Evolutionary conservation across 2,329 filamentous ascomycete genomes (phyloP), one percentile per base, ranked within the genome.

Genomic region (Paracamarosporium sp.): DNA sequence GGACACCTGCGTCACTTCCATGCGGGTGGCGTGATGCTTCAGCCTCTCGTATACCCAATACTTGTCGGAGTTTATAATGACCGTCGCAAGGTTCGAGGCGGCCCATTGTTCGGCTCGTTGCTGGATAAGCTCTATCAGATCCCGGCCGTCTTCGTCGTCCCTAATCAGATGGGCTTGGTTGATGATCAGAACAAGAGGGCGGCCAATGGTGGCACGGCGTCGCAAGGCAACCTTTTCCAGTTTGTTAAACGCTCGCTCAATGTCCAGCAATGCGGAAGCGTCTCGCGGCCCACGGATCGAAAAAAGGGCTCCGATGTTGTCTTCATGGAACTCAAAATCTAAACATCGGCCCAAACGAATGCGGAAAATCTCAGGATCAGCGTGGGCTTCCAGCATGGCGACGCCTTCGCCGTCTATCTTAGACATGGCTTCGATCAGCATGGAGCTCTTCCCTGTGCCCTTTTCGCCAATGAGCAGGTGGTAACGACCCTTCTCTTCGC

Each of bases 41-140:
- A 99, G 81, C 13, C 93, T 86, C 76, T 99, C 95, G 70, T 97
- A 98, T 0, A 99, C 91, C 95, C 95, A 99, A 78, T 97, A 99
- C 74, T 98, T 95, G 76, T 99, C 95, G 53, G 89, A 93, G 78
- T 97, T 98, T 80, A 99, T 93, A 31, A 99, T 88, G 82, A 92
- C 86, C 1, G 95, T 98, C 28, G 96, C 91, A 8, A 99, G 84
- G 63, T 92, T 94, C 20, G 91, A 88, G 1, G 94, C 95, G 1
- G 95, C 94, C 95, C 95, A 99, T 76, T 95, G 91, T 77, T 99
- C 95, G 1, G 95, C 94, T 30, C 93, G 88, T 74, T 99, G 95
- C 72, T 99, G 95, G 28, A 99, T 88, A 48, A 99, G 86, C 76
- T 99, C 95, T 40, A 99, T 87, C 13, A 99, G 82, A 73, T 98